These are phyloP conservation scores for Trichoderma koningii DNA, from an alignment of 2,329 filamentous ascomycete genomes.

Conservation along the genomic window DNA sequence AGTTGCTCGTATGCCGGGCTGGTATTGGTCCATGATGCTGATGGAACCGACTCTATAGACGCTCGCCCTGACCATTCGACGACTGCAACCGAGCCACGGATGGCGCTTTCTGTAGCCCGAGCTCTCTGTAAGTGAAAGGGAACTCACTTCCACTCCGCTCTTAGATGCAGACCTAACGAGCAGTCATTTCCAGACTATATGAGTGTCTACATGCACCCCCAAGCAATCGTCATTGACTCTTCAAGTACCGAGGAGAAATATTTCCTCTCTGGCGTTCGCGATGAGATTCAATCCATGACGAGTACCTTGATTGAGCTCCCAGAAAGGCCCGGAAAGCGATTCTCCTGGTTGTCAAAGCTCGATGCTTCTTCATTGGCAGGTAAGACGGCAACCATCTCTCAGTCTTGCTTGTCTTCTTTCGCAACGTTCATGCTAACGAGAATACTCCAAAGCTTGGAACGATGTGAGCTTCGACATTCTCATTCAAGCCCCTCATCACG, in stretches of 20 bases:
- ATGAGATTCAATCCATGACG: conserved; percentile 53
- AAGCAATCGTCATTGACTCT: conserved; percentile 73
- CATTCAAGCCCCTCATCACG: conserved; percentile 70
- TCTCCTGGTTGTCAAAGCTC: conserved; percentile 77
- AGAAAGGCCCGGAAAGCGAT: conserved; percentile 58
- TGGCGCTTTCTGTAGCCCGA: conserved; percentile 63
- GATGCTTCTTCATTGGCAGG: conserved; percentile 70
- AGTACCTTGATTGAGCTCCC: conserved; percentile 77
- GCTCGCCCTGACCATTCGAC: conserved; percentile 73
- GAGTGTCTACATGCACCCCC: conserved; percentile 72
- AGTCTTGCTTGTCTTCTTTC: not conserved
- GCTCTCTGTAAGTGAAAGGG: conserved; percentile 58
- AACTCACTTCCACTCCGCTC: not conserved
- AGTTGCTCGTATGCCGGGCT: no score
- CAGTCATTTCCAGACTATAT: conserved; percentile 56
- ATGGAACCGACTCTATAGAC: conserved; percentile 53
- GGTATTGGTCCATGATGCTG: conserved; percentile 22
- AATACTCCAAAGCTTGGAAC: conserved; percentile 66
- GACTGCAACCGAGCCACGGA: conserved; percentile 69
- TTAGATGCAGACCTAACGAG: not conserved
- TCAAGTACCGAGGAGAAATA: conserved; percentile 66
- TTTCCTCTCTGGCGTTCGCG: conserved; percentile 63
- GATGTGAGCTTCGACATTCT: conserved; percentile 77
- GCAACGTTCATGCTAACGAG: conserved; percentile 31
- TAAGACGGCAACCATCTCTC: conserved; percentile 39